Conservation (phyloP, 768 basidiomycete genomes). For the Calocybe gangraenosa region DNA sequence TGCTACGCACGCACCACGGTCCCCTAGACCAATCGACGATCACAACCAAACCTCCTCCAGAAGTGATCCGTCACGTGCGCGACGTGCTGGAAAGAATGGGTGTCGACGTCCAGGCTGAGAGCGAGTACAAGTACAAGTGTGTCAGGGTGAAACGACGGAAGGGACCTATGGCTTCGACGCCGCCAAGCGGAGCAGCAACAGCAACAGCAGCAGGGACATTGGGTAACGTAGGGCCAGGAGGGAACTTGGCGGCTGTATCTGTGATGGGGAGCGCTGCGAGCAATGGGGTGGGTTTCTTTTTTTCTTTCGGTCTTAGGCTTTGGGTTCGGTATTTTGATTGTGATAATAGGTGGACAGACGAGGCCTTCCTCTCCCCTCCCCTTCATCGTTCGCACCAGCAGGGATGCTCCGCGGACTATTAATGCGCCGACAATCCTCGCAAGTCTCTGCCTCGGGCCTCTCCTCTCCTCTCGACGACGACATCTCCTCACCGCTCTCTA, state of each 20-base stretch:
- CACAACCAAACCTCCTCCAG: conserved; percentile 77
- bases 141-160: conserved; percentile 74
- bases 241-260: conserved; percentile 63
- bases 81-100: conserved; percentile 86
- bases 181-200: conserved; percentile 19
- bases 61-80: conserved; percentile 84
- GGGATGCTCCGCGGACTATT: conserved; percentile 86
- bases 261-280: conserved; percentile 81
- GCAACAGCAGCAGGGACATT: conserved; percentile 33
- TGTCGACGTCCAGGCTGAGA: conserved; percentile 82
- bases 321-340: conserved; percentile 7
- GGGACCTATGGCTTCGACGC: conserved; percentile 35
- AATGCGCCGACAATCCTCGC: conserved; percentile 88
- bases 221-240: conserved; percentile 23
- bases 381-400: conserved; percentile 62
- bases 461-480: conserved; percentile 46
- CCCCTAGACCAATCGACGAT: conserved; percentile 88
- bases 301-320: conserved; percentile 5
- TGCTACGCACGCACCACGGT: conserved; percentile 83
- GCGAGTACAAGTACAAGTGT: conserved; percentile 88
- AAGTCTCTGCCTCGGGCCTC: conserved; percentile 42
- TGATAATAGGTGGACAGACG: conserved; percentile 75
- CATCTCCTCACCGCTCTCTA: conserved; percentile 27
- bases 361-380: conserved; percentile 81
- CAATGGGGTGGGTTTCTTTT: conserved; percentile 65